Conservation (phyloP, 179 eudicot species). For the Camellia oleifera region DNA sequence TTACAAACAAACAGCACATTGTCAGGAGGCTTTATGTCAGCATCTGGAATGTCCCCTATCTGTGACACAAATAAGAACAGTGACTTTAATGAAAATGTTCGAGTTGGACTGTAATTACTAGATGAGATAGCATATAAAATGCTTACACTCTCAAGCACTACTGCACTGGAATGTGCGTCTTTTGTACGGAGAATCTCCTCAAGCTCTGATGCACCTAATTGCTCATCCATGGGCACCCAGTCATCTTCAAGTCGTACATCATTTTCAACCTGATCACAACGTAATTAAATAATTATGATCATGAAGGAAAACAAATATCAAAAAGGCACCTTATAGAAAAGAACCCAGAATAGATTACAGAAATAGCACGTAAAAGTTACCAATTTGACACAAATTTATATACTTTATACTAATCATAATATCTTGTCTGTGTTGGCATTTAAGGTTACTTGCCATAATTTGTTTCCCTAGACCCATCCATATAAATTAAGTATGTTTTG, state of each 20-base stretch:
- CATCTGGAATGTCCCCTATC: slow-evolving; percentile 97
- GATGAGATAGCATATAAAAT: not conserved
- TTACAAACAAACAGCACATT: slow-evolving; percentile 92
- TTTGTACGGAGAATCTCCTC: slow-evolving; percentile 78
- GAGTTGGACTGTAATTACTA: not conserved
- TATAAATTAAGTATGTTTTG: not conserved
- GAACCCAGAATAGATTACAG: not conserved
- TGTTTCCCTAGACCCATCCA: not conserved
- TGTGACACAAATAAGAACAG: slow-evolving; percentile 28
- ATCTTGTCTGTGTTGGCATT: not conserved
- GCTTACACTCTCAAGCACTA: slow-evolving; percentile 90
- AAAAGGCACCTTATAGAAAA: not conserved
- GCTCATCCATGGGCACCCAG: slow-evolving; percentile 97
- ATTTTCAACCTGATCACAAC: slow-evolving; percentile 50
- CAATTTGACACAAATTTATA: not conserved
- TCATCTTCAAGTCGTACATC: slow-evolving; percentile 98
- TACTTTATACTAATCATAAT: not conserved
- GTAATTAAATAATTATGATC: not conserved
- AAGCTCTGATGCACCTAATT: slow-evolving; percentile 61
- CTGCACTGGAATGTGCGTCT: slow-evolving; percentile 95
- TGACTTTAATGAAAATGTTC: not conserved
- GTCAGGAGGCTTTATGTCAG: slow-evolving; percentile 95
- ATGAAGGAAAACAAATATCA: not conserved
- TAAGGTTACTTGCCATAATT: not conserved
- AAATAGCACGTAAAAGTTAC: not conserved